Percentiles rank a stretch among this genome's conserved stretches.
phyloP scores from a whole-genome alignment of 345 rosid species.

The Arabis hirsuta region DNA sequence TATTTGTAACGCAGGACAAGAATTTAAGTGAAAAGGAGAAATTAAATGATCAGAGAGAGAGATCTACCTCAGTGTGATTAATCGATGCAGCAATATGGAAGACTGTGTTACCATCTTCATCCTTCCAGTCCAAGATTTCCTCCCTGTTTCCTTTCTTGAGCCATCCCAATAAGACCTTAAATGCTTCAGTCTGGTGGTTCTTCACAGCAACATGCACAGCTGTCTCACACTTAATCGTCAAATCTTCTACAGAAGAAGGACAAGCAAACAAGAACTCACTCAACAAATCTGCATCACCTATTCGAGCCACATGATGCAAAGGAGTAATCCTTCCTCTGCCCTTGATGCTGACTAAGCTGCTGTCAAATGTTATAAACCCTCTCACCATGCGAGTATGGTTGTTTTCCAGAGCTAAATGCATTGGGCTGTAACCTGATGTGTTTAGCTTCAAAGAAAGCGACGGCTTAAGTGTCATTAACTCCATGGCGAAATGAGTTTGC shows the following conservation, averaged over 20 bases:
- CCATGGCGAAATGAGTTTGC: conserved; percentile 41
- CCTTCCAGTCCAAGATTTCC: conserved; percentile 45
- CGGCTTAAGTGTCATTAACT: conserved; percentile 40
- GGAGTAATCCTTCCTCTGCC: conserved; percentile 45
- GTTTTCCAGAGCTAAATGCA: conserved; percentile 41
- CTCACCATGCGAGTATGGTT: conserved; percentile 19
- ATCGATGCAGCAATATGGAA: conserved; percentile 39
- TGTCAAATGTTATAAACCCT: conserved; percentile 29
- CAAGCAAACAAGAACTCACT: conserved; percentile 30
- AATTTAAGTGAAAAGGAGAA: no score
- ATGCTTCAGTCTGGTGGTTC: not conserved
- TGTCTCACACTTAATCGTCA: conserved; percentile 41
- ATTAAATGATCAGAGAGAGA: not conserved
- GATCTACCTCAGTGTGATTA: conserved; percentile 38
- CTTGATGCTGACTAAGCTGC: conserved; percentile 37
- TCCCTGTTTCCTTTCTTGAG: conserved; percentile 28
- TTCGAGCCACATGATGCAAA: conserved; percentile 40
- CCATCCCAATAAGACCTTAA: conserved; percentile 46
- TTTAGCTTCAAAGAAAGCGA: conserved; percentile 42
- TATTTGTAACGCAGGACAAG: no score
- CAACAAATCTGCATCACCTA: conserved; percentile 24
- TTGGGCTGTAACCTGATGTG: conserved; percentile 32
- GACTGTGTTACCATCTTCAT: conserved; percentile 50
- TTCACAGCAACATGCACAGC: conserved; percentile 43
- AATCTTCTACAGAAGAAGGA: conserved; percentile 43